Percentiles rank a stretch among this genome's conserved stretches.
Evolutionary conservation across 2,329 filamentous ascomycete genomes (phyloP).

Genomic region (Aspergillus sp.): DNA sequence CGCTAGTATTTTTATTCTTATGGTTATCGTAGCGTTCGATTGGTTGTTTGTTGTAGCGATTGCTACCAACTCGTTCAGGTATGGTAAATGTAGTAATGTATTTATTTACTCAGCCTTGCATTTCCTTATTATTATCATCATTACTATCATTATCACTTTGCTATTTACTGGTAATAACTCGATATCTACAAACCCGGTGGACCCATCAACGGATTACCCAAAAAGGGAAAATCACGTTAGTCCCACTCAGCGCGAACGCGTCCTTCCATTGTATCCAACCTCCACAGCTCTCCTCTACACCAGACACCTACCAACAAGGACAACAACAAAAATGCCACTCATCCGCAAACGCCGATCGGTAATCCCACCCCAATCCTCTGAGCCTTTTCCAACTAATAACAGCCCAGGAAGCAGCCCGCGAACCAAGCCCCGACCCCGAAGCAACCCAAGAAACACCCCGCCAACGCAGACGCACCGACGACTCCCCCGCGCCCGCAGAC

Average conservation of each 20-base stretch:
- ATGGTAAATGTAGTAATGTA: too few relatives aligned
- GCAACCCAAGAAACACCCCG: conserved; percentile 3
- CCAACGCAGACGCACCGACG: conserved; percentile 8
- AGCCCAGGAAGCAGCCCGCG: conserved; percentile 2
- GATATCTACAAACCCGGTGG: neutral
- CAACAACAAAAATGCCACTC: conserved; percentile 15
- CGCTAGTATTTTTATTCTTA: too few relatives aligned
- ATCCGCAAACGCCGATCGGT: conserved; percentile 23
- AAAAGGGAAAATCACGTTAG: conserved; percentile 11
- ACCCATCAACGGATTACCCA: conserved; percentile 2
- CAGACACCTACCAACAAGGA: neutral
- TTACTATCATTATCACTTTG: neutral
- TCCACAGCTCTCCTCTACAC: neutral
- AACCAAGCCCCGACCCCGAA: neutral
- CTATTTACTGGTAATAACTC: neutral
- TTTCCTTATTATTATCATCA: too few relatives aligned
- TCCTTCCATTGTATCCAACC: conserved; percentile 4
- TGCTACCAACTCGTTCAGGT: too few relatives aligned
- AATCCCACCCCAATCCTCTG: conserved; percentile 7
- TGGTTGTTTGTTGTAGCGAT: too few relatives aligned
- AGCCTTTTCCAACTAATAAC: neutral
- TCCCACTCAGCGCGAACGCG: conserved; percentile 14
- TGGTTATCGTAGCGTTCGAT: too few relatives aligned
- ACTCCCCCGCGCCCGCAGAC: conserved; percentile 5
- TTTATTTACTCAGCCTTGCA: neutral